phyloP scores from a whole-genome alignment of 192 early-diverging fungal genomes.

The Neocallimastix lanati region DNA sequence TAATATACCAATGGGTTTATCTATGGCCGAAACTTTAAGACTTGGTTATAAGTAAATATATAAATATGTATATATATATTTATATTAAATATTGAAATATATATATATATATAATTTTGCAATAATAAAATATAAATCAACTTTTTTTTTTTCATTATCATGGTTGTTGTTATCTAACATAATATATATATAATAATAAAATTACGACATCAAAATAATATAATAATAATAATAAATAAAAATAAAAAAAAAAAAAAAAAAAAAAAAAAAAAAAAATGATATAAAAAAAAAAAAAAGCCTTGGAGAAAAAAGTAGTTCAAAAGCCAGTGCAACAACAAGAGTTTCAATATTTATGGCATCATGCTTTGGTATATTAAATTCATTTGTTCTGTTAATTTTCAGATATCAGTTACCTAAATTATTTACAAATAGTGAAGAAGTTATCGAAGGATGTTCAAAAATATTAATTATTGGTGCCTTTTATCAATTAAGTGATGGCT shows the following conservation, averaged over 20 bases:
- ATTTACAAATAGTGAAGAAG: conserved; percentile 44
- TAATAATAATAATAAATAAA: not conserved
- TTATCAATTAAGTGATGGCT: conserved; percentile 19
- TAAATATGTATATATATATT: no score
- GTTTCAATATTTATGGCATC: conserved; percentile 1
- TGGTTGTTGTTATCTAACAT: no score
- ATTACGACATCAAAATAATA: not conserved
- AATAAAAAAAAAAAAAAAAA: not conserved
- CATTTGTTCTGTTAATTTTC: conserved; percentile 28
- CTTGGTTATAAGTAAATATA: conserved; percentile 22
- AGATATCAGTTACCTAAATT: conserved; percentile 38
- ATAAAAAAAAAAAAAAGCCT: not conserved
- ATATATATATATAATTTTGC: no score
- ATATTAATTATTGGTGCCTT: not conserved
- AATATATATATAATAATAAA: no score
- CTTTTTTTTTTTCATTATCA: no score
- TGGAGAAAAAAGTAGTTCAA: not conserved
- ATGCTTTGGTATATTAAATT: conserved; percentile 7
- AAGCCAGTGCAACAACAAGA: not conserved
- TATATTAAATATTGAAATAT: no score
- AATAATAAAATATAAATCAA: no score
- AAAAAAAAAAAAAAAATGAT: not conserved
- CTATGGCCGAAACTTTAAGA: conserved; percentile 61
- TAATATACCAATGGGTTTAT: conserved; percentile 58
- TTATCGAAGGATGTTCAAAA: conserved; percentile 25